Conservation (phyloP, 768 basidiomycete genomes). For the Lactarius hatsudake region DNA sequence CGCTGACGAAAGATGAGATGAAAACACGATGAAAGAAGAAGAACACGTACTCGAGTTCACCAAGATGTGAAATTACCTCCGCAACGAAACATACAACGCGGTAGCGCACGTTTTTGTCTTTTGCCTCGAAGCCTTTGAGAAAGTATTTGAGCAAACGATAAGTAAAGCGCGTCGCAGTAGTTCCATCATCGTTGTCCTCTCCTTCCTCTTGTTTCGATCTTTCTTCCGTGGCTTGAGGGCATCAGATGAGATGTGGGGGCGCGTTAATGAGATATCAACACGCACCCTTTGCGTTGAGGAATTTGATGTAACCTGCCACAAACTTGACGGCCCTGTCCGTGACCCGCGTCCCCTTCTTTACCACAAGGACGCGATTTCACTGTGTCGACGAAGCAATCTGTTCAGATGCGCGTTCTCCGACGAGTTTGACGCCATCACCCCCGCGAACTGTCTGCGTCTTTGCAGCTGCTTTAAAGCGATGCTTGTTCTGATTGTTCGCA, state of each 20-base stretch:
- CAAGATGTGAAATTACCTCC: slow-evolving; percentile 75
- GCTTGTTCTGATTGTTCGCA: slow-evolving; percentile 86
- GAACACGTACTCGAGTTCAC: slow-evolving; percentile 76
- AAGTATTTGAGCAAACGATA: slow-evolving; percentile 52
- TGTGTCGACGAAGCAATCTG: slow-evolving; percentile 57
- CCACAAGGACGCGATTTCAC: slow-evolving; percentile 56
- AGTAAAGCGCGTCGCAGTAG: slow-evolving; percentile 48
- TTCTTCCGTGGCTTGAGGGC: slow-evolving; percentile 36
- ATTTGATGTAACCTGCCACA: slow-evolving; percentile 71
- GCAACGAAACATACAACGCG: slow-evolving; percentile 74
- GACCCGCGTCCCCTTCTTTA: slow-evolving; percentile 77
- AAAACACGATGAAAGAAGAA: neutral
- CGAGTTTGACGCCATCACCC: slow-evolving; percentile 51
- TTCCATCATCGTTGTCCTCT: slow-evolving; percentile 47
- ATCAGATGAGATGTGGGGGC: neutral
- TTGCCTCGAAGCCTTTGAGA: slow-evolving; percentile 74
- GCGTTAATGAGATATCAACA: neutral
- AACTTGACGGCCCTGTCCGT: slow-evolving; percentile 84
- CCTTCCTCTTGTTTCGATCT: slow-evolving; percentile 34
- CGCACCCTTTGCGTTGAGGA: slow-evolving; percentile 75
- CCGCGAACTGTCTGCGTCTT: slow-evolving; percentile 49
- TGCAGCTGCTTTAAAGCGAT: slow-evolving; percentile 63
- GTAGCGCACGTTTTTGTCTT: slow-evolving; percentile 85
- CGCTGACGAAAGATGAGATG: slow-evolving; percentile 44
- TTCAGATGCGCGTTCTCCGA: slow-evolving; percentile 77